Percentiles rank a stretch among this genome's conserved stretches.
phyloP scores from a whole-genome alignment of 495 filamentous ascomycete species.

The Hypoxylon intermedium region DNA sequence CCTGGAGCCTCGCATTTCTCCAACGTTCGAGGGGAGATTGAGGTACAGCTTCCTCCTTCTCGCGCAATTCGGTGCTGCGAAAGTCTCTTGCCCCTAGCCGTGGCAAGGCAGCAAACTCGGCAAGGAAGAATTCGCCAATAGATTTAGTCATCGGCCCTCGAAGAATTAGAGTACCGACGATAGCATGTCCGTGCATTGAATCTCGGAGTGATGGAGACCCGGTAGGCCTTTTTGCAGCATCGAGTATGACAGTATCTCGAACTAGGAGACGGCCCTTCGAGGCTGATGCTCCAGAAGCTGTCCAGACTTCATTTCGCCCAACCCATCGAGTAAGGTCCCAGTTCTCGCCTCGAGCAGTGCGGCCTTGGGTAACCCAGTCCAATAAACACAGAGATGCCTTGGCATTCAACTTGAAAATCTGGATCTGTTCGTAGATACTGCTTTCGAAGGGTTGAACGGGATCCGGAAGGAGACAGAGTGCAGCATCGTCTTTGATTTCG shows the following conservation, averaged over 20 bases:
- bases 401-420: constrained; percentile 72
- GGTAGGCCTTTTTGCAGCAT: constrained; percentile 53
- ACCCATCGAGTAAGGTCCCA: constrained; percentile 82
- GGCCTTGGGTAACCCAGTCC: constrained; percentile 91
- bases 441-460: constrained; percentile 86
- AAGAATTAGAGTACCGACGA: constrained; percentile 85
- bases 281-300: constrained; percentile 21
- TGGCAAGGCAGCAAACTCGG: constrained; percentile 76
- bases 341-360: constrained; percentile 85
- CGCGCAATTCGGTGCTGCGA: constrained; percentile 53
- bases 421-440: constrained; percentile 81
- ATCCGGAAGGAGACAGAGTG: constrained; percentile 91
- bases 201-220: constrained; percentile 49
- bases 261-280: constrained; percentile 69
- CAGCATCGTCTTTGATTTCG: constrained; percentile 65
- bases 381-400: constrained; percentile 74
- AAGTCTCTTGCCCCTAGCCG: constrained; percentile 86
- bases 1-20: constrained; percentile 50
- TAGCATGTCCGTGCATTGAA: constrained; percentile 69
- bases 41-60: constrained; percentile 50
- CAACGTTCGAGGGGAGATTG: constrained; percentile 51
- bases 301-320: constrained; percentile 87
- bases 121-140: constrained; percentile 73
- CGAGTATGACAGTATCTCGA: constrained; percentile 80
- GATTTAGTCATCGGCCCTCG: constrained; percentile 72